phyloP scores from a whole-genome alignment of 495 filamentous ascomycete species.

The Podospora anserina region DNA sequence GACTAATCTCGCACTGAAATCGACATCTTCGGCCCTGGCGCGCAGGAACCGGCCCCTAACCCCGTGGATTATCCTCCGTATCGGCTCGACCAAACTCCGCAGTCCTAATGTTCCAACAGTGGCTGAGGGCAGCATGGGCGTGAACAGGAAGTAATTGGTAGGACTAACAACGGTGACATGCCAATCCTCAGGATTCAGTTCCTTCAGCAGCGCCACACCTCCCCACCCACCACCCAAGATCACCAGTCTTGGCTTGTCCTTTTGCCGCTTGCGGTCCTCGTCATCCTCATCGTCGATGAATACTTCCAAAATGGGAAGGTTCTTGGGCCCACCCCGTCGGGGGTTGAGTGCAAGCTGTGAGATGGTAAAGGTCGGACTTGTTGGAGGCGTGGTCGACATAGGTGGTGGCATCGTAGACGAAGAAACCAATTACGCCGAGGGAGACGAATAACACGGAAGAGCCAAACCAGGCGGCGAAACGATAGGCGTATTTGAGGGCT shows the following conservation, averaged over 20 bases:
- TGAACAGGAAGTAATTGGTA: conserved; percentile 95
- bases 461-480: conserved; percentile 49
- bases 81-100: conserved; percentile 86
- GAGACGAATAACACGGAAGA: conserved; percentile 46
- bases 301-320: conserved; percentile 84
- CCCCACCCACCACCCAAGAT: conserved; percentile 96
- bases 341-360: conserved; percentile 80
- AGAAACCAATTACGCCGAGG: conserved; percentile 69
- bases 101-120: conserved; percentile 94
- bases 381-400: conserved; percentile 63
- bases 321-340: conserved; percentile 86
- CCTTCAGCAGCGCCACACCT: conserved; percentile 86
- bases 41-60: conserved; percentile 87
- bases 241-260: conserved; percentile 86
- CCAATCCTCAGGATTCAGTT: conserved; percentile 82
- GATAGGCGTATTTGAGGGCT: conserved; percentile 50
- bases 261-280: conserved; percentile 57
- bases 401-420: conserved; percentile 90
- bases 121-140: conserved; percentile 93
- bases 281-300: conserved; percentile 85
- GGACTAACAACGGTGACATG: conserved; percentile 93
- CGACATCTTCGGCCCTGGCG: conserved; percentile 78
- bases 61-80: conserved; percentile 73
- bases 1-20: conserved; percentile 86
- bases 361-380: conserved; percentile 69